Conservation (phyloP, 345 rosid species). For the Gossypium herbaceum region DNA sequence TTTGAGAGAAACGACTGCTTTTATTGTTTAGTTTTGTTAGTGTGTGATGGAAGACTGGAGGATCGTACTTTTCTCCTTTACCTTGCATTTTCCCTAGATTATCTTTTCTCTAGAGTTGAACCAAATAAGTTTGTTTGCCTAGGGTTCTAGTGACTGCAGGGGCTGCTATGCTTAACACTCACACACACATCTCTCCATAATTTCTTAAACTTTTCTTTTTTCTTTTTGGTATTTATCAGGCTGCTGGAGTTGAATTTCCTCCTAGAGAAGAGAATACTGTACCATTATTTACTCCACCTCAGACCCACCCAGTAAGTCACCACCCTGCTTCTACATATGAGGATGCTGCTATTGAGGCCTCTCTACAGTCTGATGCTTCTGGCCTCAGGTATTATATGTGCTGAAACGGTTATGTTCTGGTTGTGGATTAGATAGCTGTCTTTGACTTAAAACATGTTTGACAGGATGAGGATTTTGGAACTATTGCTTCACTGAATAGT, state of each 20-base stretch:
- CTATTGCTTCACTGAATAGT: neutral
- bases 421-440: neutral
- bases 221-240: conserved; percentile 2
- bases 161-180: neutral
- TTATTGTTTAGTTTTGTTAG: neutral
- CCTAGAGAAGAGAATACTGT: conserved; percentile 78
- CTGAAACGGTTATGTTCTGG: neutral
- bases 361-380: conserved; percentile 79
- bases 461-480: neutral
- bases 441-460: neutral
- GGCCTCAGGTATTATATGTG: conserved; percentile 60
- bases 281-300: conserved; percentile 94
- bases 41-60: neutral
- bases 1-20: neutral
- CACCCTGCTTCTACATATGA: conserved; percentile 55
- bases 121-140: neutral
- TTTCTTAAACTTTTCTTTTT: neutral
- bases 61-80: neutral
- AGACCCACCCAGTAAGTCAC: conserved; percentile 67
- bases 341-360: conserved; percentile 91
- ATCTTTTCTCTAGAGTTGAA: neutral
- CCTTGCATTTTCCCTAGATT: neutral
- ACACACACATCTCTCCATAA: neutral
- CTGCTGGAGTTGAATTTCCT: conserved; percentile 65
- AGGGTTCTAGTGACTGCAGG: neutral